Evolutionary conservation across 2,329 filamentous ascomycete species (phyloP).

Genomic region (Aspergillus uvarum): DNA sequence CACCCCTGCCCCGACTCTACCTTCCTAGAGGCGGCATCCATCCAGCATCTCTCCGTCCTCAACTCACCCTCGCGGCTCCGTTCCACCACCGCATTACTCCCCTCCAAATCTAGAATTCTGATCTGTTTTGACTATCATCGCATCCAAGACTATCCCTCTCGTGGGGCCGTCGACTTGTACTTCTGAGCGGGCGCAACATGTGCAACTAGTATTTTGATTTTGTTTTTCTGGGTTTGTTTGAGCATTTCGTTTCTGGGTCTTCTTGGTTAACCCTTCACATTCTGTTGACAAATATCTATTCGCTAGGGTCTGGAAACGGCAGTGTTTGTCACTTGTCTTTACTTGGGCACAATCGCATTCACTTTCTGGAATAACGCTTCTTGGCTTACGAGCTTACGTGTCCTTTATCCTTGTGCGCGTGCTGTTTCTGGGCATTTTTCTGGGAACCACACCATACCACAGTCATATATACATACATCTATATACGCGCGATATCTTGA

Average conservation of each 20-base stretch:
- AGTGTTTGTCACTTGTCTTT: neutral
- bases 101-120: neutral
- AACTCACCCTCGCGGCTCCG: neutral
- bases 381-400: neutral
- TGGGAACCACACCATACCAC: neutral
- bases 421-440: no score
- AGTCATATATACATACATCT: neutral
- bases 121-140: neutral
- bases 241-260: neutral
- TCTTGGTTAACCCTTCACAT: neutral
- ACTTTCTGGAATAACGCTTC: neutral
- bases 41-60: neutral
- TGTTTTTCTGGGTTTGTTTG: neutral
- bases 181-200: neutral
- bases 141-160: neutral
- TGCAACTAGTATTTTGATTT: neutral
- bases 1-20: conserved; percentile 26
- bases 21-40: neutral
- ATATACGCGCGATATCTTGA: neutral
- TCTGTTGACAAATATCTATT: neutral
- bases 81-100: neutral
- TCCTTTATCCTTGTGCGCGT: no score
- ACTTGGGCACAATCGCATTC: neutral
- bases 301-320: neutral
- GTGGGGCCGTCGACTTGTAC: neutral